phyloP scores from a whole-genome alignment of 805 yeast species.

The Helenozyma baotianmanensis region DNA sequence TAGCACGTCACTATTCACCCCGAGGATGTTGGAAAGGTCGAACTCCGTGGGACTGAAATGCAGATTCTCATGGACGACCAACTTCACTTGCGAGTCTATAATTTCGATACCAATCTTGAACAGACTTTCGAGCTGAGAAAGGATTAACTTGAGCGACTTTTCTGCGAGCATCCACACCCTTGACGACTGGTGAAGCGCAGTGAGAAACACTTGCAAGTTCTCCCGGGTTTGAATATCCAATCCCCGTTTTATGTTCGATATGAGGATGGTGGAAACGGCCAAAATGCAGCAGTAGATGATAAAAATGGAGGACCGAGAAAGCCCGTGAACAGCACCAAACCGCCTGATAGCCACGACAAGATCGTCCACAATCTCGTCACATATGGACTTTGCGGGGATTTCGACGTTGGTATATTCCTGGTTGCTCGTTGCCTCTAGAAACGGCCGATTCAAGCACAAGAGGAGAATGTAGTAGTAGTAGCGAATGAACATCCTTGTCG shows the following conservation, averaged over 20 bases:
- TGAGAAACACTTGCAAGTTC: background rate
- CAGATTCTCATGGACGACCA: background rate
- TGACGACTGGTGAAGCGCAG: background rate
- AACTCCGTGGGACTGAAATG: background rate
- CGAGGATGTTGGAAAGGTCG: background rate
- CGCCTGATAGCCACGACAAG: slow-evolving; percentile 4
- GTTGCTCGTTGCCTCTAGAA: slow-evolving; percentile 3
- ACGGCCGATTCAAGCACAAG: slow-evolving; percentile 11
- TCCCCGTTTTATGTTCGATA: background rate
- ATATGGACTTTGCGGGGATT: slow-evolving; percentile 2
- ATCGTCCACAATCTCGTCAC: slow-evolving; percentile 4
- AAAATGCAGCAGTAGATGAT: slow-evolving; percentile 10
- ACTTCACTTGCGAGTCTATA: background rate
- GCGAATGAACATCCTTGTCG: slow-evolving; percentile 9
- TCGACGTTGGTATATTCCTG: background rate
- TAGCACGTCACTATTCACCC: background rate
- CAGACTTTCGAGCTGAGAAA: slow-evolving; percentile 1
- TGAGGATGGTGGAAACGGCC: slow-evolving; percentile 1
- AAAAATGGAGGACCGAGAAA: slow-evolving; percentile 7
- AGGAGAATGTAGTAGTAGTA: slow-evolving; percentile 11
- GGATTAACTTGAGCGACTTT: slow-evolving; percentile 1
- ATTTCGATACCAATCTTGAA: background rate
- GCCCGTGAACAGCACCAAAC: slow-evolving; percentile 7
- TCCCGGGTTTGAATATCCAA: background rate
- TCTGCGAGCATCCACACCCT: slow-evolving; percentile 2